Conservation (phyloP, 2,329 filamentous ascomycete genomes). For the Pyrenophora tritici-repentis region DNA sequence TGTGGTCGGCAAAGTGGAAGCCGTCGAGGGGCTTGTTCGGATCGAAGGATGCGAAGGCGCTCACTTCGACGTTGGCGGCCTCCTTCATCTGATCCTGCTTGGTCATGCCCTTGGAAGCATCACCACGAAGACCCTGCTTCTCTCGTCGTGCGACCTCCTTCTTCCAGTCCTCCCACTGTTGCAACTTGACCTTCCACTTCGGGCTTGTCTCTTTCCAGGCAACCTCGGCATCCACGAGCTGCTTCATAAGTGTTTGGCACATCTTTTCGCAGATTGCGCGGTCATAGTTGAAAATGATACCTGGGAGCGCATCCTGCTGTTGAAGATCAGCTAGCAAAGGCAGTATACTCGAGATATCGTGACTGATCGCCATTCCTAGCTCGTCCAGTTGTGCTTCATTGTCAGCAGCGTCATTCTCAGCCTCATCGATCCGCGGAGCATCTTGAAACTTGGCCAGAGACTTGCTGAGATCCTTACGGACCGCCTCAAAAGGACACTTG, state of each 20-base stretch:
- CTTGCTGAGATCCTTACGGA: conserved; percentile 53
- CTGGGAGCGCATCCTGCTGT: conserved; percentile 68
- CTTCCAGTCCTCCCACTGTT: conserved; percentile 63
- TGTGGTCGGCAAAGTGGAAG: conserved; percentile 70
- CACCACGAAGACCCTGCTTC: conserved; percentile 53
- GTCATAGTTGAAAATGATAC: conserved; percentile 79
- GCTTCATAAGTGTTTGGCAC: conserved; percentile 55
- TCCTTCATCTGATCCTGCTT: conserved; percentile 65
- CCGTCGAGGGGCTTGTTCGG: conserved; percentile 65
- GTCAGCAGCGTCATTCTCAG: conserved; percentile 7
- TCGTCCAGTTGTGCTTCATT: conserved; percentile 29
- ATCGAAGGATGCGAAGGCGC: conserved; percentile 67
- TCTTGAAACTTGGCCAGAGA: conserved; percentile 16
- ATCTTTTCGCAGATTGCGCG: conserved; percentile 67
- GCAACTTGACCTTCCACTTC: conserved; percentile 65
- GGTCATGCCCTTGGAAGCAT: conserved; percentile 53
- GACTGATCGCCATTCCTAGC: conserved; percentile 25
- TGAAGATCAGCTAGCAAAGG: conserved; percentile 66
- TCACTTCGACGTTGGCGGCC: conserved; percentile 59
- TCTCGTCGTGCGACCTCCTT: conserved; percentile 52
- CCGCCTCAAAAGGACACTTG: conserved; percentile 57
- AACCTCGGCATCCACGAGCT: conserved; percentile 61
- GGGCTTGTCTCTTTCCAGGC: conserved; percentile 62
- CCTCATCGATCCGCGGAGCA: conserved; percentile 5
- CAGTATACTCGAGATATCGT: conserved; percentile 55